phyloP scores from a whole-genome alignment of 805 yeast genomes.

The Clavispora carvajalis region DNA sequence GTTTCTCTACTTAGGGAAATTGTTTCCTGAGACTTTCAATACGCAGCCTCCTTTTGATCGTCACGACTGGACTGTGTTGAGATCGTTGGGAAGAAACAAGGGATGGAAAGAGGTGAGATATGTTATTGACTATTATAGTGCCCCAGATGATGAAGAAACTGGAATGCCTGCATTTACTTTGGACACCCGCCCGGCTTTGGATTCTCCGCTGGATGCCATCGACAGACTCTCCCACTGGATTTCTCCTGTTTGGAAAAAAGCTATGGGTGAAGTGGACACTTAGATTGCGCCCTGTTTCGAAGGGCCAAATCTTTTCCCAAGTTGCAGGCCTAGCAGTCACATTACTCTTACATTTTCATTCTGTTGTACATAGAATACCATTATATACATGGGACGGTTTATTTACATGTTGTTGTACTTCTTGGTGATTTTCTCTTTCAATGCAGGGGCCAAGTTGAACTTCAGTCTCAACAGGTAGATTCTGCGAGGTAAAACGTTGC shows the following conservation, averaged over 20 bases:
- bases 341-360: background rate
- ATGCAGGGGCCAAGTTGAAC: constrained; percentile 15
- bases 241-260: constrained; percentile 61
- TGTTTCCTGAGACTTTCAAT: constrained; percentile 69
- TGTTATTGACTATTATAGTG: constrained; percentile 94
- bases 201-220: constrained; percentile 51
- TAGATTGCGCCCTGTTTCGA: no score
- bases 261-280: constrained; percentile 47
- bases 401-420: background rate
- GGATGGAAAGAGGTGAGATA: constrained; percentile 73
- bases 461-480: constrained; percentile 17
- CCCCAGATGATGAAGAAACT: constrained; percentile 79
- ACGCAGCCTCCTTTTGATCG: constrained; percentile 92
- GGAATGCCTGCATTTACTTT: constrained; percentile 89
- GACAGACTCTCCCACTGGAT: constrained; percentile 72
- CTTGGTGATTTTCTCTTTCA: constrained; percentile 5
- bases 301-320: no score
- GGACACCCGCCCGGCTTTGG: constrained; percentile 95
- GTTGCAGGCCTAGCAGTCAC: no score
- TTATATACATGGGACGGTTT: constrained; percentile 1
- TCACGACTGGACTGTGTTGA: constrained; percentile 95
- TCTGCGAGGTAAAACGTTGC: constrained; percentile 35
- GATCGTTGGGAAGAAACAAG: constrained; percentile 44
- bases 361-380: background rate
- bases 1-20: constrained; percentile 57